Evolutionary conservation across 164 flowering plant genomes (phyloP), one percentile per base, ranked within the genome.

Genomic region (Cinnamomum chago): DNA sequence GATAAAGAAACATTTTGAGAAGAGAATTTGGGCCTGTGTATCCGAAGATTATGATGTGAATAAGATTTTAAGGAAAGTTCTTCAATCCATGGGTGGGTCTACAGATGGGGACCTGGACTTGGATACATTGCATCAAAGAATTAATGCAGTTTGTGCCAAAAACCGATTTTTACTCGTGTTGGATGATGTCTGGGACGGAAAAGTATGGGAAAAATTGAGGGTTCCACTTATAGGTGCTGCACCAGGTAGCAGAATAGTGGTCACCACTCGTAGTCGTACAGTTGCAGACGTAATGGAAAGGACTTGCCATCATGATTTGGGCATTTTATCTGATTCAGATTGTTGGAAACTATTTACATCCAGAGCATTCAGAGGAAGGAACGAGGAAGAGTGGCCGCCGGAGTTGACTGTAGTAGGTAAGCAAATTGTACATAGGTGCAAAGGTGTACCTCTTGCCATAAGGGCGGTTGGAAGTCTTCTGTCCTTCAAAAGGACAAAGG

Each of bases 381-480:
- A 28, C 0, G 20, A 17, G 1, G 58, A 76, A 52, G 65, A 33
- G 17, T 20, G 9, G 6, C 1, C 50, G 10, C 47, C 1, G 12
- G 18, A 6, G 28, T 65, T 76, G 18, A 10, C 20, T 20, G 62
- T 28, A 3, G 47, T 67, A 1, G 79, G 75, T 20, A 67, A 25
- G 47, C 11, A 75, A 28, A 72, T 77, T 65, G 76, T 72, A 3
- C 15, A 58, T 1, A 73, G 73, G 40, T 79, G 82, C 65, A 60
- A 74, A 40, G 79, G 82, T 20, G 52, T 76, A n/a, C 82, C 82
- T 25, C 65, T 79, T 2, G 73, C 72, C 0, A 76, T 52, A 12
- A 76, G 70, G 64, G 50, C 47, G 0, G 30, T 80, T 10, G 82
- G 77, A 55, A 67, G 77, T 7, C 70, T 73, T 7, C 7, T 80